Conservation (phyloP, 2,329 filamentous ascomycete species). For the Paecilomyces sp. region DNA sequence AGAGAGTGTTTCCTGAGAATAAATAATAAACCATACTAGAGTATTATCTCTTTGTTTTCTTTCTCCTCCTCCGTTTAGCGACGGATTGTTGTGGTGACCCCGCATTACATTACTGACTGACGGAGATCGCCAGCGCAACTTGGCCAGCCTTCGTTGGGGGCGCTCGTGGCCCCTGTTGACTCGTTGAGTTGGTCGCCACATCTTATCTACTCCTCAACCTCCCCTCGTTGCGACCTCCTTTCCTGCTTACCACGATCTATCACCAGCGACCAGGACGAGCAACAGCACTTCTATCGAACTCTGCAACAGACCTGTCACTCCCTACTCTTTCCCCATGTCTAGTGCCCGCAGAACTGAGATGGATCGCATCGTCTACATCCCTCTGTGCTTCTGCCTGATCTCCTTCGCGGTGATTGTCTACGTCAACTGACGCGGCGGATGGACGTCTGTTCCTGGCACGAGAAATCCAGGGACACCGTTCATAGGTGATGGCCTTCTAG, state of each 20-base stretch:
- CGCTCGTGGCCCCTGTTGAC: background rate
- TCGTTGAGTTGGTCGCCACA: background rate
- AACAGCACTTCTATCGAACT: background rate
- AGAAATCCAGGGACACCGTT: background rate
- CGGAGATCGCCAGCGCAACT: background rate
- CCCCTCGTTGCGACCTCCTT: background rate
- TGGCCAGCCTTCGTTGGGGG: background rate
- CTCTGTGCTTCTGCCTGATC: conserved; percentile 29
- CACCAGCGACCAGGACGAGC: background rate
- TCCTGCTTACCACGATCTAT: background rate
- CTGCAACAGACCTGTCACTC: background rate
- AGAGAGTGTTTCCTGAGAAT: background rate
- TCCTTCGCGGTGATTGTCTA: conserved; percentile 31
- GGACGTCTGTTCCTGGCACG: background rate
- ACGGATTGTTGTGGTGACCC: background rate
- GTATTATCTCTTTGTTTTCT: background rate
- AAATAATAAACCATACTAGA: too few species aligned
- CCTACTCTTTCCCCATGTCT: background rate
- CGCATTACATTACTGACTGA: background rate
- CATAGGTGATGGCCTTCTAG: background rate
- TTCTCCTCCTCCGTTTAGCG: background rate
- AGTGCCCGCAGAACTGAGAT: conserved; percentile 11
- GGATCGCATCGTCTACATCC: conserved; percentile 28
- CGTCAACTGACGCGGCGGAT: conserved; percentile 16
- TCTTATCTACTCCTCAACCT: background rate